These are phyloP conservation scores for Saksenaea vasiformis DNA, from an alignment of 371 early-diverging fungal species.

Conservation along the genomic window DNA sequence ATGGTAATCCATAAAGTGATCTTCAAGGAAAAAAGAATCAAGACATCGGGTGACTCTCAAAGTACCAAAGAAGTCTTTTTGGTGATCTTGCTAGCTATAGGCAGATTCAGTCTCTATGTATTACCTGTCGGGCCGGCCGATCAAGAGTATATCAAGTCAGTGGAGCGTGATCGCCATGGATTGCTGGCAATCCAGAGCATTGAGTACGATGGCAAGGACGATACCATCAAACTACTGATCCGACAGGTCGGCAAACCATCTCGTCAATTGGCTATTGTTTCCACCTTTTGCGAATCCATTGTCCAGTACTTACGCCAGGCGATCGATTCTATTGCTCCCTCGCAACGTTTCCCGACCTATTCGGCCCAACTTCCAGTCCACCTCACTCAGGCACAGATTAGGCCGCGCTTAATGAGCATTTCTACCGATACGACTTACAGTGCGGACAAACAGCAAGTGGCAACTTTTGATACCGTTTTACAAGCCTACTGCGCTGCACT, in stretches of 20 bases:
- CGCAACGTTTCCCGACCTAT: conserved; percentile 11
- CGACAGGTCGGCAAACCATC: conserved; percentile 25
- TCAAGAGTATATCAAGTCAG: conserved; percentile 27
- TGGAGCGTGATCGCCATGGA: conserved; percentile 45
- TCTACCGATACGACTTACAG: conserved; percentile 10
- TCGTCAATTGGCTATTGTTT: conserved; percentile 30
- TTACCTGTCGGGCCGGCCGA: conserved; percentile 22
- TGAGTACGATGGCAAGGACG: conserved; percentile 29
- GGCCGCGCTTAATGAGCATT: conserved; percentile 9
- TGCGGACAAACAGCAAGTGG: neutral
- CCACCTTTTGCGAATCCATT: conserved; percentile 34
- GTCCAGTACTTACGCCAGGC: conserved; percentile 34
- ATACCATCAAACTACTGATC: conserved; percentile 34
- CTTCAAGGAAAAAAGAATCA: conserved; percentile 33
- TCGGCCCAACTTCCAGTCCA: conserved; percentile 15
- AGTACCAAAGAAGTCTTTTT: conserved; percentile 32
- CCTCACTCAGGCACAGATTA: conserved; percentile 8
- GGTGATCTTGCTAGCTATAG: conserved; percentile 38
- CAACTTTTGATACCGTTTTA: conserved; percentile 18
- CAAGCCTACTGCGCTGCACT: conserved; percentile 44
- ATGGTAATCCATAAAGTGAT: conserved; percentile 39
- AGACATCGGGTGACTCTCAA: conserved; percentile 4
- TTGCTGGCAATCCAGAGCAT: conserved; percentile 33
- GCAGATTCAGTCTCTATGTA: conserved; percentile 43
- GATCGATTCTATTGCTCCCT: conserved; percentile 26